phyloP scores from a whole-genome alignment of 2,329 filamentous ascomycete genomes.

The Aspergillus chevalieri region DNA sequence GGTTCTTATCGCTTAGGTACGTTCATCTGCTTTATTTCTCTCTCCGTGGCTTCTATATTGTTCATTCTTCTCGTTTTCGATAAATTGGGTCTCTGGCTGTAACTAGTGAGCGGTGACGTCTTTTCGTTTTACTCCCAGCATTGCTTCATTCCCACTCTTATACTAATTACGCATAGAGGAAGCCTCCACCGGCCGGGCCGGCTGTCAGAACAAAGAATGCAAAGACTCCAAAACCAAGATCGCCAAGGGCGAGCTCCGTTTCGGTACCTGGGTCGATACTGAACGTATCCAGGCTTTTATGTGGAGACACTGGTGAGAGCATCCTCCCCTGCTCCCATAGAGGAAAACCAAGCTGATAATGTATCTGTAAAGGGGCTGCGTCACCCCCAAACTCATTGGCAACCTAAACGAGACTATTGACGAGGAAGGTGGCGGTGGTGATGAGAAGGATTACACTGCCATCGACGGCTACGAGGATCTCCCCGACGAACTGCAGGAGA shows the following conservation, averaged over 20 bases:
- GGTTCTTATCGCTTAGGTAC: constrained; percentile 12
- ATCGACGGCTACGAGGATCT: constrained; percentile 81
- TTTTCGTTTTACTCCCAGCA: too few species aligned
- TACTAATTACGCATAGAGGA: constrained; percentile 51
- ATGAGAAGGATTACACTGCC: constrained; percentile 54
- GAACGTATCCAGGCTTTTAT: constrained; percentile 57
- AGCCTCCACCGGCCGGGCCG: constrained; percentile 64
- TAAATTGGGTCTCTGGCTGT: not conserved
- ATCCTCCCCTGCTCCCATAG: not conserved
- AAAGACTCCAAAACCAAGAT: constrained; percentile 67
- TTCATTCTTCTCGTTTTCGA: not conserved
- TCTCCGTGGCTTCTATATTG: not conserved
- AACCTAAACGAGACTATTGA: constrained; percentile 52
- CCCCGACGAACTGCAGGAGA: constrained; percentile 61
- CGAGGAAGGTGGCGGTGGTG: constrained; percentile 38
- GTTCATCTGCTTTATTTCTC: not conserved
- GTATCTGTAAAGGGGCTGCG: constrained; percentile 67
- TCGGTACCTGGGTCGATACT: constrained; percentile 66
- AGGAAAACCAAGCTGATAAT: not conserved
- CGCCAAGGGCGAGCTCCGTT: constrained; percentile 68
- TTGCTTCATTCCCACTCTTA: not conserved
- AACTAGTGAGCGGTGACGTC: too few species aligned
- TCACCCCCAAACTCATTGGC: constrained; percentile 67
- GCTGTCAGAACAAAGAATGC: constrained; percentile 68
- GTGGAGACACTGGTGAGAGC: constrained; percentile 79